phyloP scores from a whole-genome alignment of 352 stramenopile genomes.

The Pythium angustatum region DNA sequence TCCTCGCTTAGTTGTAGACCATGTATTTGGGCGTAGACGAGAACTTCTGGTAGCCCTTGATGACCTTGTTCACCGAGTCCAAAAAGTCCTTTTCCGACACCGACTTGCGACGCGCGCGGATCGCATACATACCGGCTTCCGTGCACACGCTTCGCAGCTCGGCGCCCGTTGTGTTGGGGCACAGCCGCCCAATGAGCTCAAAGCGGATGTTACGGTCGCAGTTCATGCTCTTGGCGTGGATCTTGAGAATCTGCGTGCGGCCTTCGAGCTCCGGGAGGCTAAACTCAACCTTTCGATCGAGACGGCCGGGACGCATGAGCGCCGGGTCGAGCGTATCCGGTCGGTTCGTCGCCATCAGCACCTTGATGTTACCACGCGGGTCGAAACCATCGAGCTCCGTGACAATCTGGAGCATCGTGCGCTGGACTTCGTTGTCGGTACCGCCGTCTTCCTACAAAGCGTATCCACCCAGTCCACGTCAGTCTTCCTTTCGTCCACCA shows the following conservation, averaged over 20 bases:
- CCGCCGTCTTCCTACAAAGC: slow-evolving; percentile 87
- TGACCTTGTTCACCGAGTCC: slow-evolving; percentile 99
- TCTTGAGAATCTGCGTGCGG: slow-evolving; percentile 98
- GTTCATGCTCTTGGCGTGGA: slow-evolving; percentile 99
- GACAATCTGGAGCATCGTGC: slow-evolving; percentile 99
- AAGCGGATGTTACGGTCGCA: slow-evolving; percentile 98
- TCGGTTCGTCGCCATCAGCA: slow-evolving; percentile 98
- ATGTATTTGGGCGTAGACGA: slow-evolving; percentile 99
- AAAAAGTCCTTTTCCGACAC: slow-evolving; percentile 99
- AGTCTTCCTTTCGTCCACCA: slow-evolving; percentile 1
- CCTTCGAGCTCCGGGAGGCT: slow-evolving; percentile 98
- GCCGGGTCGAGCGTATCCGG: slow-evolving; percentile 97
- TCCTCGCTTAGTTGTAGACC: slow-evolving; percentile 92
- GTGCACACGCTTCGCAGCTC: slow-evolving; percentile 98
- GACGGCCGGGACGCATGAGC: slow-evolving; percentile 93
- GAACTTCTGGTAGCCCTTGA: slow-evolving; percentile 99
- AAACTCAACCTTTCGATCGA: slow-evolving; percentile 99
- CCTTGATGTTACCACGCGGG: slow-evolving; percentile 98
- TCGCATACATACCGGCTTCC: slow-evolving; percentile 98
- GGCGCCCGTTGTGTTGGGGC: slow-evolving; percentile 98
- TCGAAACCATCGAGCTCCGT: slow-evolving; percentile 99
- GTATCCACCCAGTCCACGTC: neutral
- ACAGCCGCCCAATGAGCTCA: slow-evolving; percentile 97
- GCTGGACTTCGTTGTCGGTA: slow-evolving; percentile 98
- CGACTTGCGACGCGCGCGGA: slow-evolving; percentile 97